Percentiles rank a stretch among this genome's conserved stretches.
These are phyloP conservation scores for Oryza brachyantha DNA, from an alignment of 176 grass and related monocot species.

Conservation along the genomic window DNA sequence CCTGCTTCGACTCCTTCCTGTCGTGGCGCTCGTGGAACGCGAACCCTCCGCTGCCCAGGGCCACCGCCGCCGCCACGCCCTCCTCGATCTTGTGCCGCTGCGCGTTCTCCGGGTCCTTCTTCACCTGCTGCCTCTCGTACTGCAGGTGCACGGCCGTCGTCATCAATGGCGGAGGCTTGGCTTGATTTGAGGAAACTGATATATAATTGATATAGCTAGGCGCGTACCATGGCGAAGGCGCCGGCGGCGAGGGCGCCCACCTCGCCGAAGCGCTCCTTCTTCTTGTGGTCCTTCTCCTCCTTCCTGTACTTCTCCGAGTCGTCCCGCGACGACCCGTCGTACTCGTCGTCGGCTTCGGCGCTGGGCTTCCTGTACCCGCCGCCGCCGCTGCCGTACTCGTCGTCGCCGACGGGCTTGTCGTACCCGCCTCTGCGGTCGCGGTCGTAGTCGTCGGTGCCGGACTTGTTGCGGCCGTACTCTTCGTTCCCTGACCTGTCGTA, in stretches of 20 bases:
- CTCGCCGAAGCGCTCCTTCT: constrained; percentile 74
- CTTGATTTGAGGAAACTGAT: too few species aligned
- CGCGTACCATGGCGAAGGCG: constrained; percentile 64
- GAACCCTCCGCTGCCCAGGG: constrained; percentile 64
- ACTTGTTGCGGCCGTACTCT: constrained; percentile 5
- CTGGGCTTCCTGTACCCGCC: not conserved
- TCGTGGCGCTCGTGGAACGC: constrained; percentile 83
- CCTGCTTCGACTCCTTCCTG: constrained; percentile 58
- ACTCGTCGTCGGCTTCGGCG: not conserved
- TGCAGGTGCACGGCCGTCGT: not conserved
- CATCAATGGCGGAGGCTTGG: not conserved
- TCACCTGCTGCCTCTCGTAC: constrained; percentile 84
- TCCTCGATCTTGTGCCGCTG: constrained; percentile 77
- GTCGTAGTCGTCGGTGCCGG: not conserved
- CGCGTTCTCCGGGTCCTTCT: constrained; percentile 80
- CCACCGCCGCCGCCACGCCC: constrained; percentile 51
- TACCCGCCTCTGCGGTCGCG: not conserved
- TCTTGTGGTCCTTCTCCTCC: constrained; percentile 77
- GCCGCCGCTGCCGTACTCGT: not conserved
- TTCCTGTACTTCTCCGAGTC: constrained; percentile 50
- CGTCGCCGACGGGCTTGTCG: not conserved
- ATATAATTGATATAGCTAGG: too few species aligned
- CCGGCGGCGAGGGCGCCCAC: constrained; percentile 57
- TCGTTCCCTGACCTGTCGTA: constrained; percentile 4
- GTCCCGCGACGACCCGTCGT: constrained; percentile 21